A percentile compares a stretch with the other conserved stretches of the same genome.
Evolutionary conservation across 352 stramenopile genomes (phyloP).

Genomic region (Elongisporangium senticosum): DNA sequence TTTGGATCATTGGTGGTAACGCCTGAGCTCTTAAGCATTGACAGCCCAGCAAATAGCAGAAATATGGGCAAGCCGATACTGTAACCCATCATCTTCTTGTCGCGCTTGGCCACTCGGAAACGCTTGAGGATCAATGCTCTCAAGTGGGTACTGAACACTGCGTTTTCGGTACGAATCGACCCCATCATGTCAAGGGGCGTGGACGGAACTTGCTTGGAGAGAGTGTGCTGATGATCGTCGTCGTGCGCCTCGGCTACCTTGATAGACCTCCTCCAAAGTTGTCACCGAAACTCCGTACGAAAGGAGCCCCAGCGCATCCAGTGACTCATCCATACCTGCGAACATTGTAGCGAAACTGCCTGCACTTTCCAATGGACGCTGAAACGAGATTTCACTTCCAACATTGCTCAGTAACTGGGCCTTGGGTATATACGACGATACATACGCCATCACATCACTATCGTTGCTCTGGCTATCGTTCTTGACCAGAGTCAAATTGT

Average conservation of each 20-base stretch:
- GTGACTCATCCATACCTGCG: constrained; percentile 37
- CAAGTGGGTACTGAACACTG: constrained; percentile 29
- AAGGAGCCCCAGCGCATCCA: constrained; percentile 29
- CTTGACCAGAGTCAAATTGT: constrained; percentile 68
- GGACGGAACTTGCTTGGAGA: constrained; percentile 15
- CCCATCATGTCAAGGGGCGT: constrained; percentile 2
- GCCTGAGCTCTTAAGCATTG: constrained; percentile 28
- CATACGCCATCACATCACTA: constrained; percentile 25
- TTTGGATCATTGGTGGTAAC: constrained; percentile 36
- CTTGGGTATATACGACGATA: constrained; percentile 21
- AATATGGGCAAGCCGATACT: constrained; percentile 53
- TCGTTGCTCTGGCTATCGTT: constrained; percentile 25
- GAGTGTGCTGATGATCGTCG: constrained; percentile 30
- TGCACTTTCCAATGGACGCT: constrained; percentile 49
- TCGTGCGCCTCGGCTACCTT: constrained; percentile 49
- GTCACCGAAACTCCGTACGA: constrained; percentile 77
- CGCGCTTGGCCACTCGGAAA: constrained; percentile 46
- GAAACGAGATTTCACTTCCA: constrained; percentile 63
- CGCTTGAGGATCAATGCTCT: constrained; percentile 47
- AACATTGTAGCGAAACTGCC: constrained; percentile 56
- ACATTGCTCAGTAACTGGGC: constrained; percentile 62
- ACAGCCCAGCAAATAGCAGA: constrained; percentile 45
- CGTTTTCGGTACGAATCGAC: too few species aligned
- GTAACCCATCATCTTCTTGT: constrained; percentile 56
- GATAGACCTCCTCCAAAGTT: constrained; percentile 67